Base-by-base conservation (phyloP, 768 basidiomycete genomes). In the Coprinopsis cinerea region DNA sequence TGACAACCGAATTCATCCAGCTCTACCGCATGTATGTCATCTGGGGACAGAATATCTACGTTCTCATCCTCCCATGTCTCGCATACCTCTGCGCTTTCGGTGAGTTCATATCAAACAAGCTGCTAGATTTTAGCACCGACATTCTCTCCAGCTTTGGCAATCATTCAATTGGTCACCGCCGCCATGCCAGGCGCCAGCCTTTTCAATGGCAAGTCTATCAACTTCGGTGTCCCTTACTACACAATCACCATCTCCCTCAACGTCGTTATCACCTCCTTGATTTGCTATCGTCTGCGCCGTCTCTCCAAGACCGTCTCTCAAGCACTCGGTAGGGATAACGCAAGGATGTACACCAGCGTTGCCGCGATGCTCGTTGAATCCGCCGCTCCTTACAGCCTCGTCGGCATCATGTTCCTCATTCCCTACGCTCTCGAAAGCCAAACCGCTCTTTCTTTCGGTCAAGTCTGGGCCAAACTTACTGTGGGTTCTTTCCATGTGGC, bases 401-500 rank as follows among this genome's bases (percentile, higher is more conserved):
- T 67, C 35, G 71, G 71, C 1, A 61, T 72, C 45, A 62, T 66
- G 53, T 71, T 68, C 54, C 56, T 73, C 30, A 60, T 71, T 51
- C 63, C 68, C 2, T 72, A 70, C 53, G 70, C 69, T 0, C 48
- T 62, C 10, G 61, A 61, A 27, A 65, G 62, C 42, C 60, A 61
- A 14, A 61, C 67, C 17, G 61, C 64, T 2, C 64, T 67, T 32
- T 63, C 66, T 7, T 67, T 74, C 50, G 67, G 67, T 27, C 69
- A 69, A 46, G 64, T 73, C 24, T 74, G 70, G 66, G 64, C 68
- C 2, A 72, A 71, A 55, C 61, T 72, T 48, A 66, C 67, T 30
- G 72, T 73, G 51, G 42, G 70, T 66, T 24, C 26, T 18, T 35
- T 18, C 34, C 7, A 24, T 41, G 1, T 28, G 25, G 6, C 23